A percentile compares a stretch with the other conserved stretches of the same genome.
Evolutionary conservation across 73 alveolate genomes (phyloP).

Genomic region (Paramecium sonneborni): DNA sequence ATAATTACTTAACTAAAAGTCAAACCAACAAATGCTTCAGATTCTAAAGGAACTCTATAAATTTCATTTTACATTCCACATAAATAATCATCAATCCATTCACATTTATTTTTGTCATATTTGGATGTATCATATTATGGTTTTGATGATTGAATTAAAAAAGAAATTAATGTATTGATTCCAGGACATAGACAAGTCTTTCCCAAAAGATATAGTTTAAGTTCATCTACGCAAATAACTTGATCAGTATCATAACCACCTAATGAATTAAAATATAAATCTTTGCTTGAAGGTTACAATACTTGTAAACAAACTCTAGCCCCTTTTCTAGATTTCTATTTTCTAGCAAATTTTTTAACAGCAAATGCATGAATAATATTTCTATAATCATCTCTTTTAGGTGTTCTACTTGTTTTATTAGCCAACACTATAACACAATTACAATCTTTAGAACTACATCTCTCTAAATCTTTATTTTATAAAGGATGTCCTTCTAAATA

Average conservation of each 20-base stretch:
- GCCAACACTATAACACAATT: conserved; percentile 91
- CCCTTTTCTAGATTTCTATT: conserved; percentile 59
- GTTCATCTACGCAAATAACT: conserved; percentile 92
- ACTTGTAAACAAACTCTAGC: conserved; percentile 86
- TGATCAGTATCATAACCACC: conserved; percentile 56
- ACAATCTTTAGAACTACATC: conserved; percentile 88
- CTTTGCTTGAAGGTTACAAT: conserved; percentile 91
- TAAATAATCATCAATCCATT: conserved; percentile 76
- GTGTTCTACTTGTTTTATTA: conserved; percentile 86
- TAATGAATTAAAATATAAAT: conserved; percentile 75
- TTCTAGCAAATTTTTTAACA: conserved; percentile 82
- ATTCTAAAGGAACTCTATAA: conserved; percentile 77
- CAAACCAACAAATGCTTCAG: conserved; percentile 72
- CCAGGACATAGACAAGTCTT: conserved; percentile 97
- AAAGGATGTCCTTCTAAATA: conserved; percentile 93
- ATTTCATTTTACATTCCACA: conserved; percentile 80
- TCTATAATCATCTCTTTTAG: conserved; percentile 86
- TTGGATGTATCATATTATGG: conserved; percentile 69
- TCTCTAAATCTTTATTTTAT: conserved; percentile 78
- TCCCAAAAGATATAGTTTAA: conserved; percentile 89
- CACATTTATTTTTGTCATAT: conserved; percentile 5
- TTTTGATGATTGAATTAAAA: conserved; percentile 85
- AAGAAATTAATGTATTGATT: conserved; percentile 90
- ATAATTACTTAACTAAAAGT: conserved; percentile 73
- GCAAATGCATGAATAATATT: conserved; percentile 92